Percentiles rank a stretch among this genome's conserved stretches.
Conservation (phyloP, 306 rosid genomes). For the Vigna reflexopilosa region DNA sequence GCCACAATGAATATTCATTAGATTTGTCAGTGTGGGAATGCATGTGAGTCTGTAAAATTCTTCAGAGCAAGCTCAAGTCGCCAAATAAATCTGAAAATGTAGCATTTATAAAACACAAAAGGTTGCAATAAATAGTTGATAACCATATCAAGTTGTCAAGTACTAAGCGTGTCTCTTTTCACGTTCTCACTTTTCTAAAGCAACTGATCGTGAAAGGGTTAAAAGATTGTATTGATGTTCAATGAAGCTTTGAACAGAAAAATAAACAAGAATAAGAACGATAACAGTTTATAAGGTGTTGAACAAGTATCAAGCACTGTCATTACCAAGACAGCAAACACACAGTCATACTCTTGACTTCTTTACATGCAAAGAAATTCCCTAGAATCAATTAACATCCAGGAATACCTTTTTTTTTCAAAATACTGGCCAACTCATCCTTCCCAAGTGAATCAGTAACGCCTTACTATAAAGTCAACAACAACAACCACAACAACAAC, state of each 20-base stretch:
- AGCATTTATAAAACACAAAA: slow-evolving; percentile 32
- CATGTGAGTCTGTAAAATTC: not conserved
- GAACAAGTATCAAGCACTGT: not conserved
- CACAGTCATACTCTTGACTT: not conserved
- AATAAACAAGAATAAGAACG: not conserved
- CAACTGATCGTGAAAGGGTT: not conserved
- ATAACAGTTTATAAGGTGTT: not conserved
- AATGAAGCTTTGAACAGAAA: not conserved
- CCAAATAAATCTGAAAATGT: slow-evolving; percentile 20
- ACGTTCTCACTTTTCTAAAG: no score
- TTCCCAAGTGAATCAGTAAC: slow-evolving; percentile 14
- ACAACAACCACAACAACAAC: no score
- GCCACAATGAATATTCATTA: not conserved
- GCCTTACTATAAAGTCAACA: not conserved
- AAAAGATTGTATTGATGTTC: not conserved
- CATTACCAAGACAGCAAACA: not conserved
- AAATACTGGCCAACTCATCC: slow-evolving; percentile 18
- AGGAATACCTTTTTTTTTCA: not conserved
- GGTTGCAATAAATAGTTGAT: slow-evolving; percentile 14
- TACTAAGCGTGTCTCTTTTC: not conserved
- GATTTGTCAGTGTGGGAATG: not conserved
- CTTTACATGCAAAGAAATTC: not conserved
- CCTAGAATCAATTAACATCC: not conserved
- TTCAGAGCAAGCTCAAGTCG: not conserved
- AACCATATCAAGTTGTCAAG: not conserved